Evolutionary conservation across 2,329 filamentous ascomycete genomes (phyloP).

Genomic region (Westerdykella aurantiaca): DNA sequence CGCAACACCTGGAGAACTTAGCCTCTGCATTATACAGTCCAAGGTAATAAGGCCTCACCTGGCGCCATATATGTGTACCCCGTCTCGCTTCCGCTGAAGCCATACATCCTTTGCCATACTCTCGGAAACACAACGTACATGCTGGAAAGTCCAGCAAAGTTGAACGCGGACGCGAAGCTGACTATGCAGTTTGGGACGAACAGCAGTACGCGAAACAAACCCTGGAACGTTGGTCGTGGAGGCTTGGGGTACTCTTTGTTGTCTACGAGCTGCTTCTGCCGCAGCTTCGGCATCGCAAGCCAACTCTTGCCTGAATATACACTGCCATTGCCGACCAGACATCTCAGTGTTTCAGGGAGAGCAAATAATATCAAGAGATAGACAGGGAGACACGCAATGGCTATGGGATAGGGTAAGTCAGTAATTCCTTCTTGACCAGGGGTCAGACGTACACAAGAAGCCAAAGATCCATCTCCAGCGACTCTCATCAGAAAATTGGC

Average conservation of each 20-base stretch:
- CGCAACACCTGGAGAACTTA: conserved; percentile 13
- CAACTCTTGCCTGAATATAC: conserved; percentile 13
- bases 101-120: conserved; percentile 26
- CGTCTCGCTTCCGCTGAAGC: conserved; percentile 30
- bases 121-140: conserved; percentile 23
- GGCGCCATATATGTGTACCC: conserved; percentile 37
- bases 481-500: conserved; percentile 30
- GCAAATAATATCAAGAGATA: conserved; percentile 32
- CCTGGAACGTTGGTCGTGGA: conserved; percentile 19
- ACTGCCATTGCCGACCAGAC: conserved; percentile 41
- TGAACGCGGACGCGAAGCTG: conserved; percentile 23
- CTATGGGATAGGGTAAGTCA: conserved; percentile 1
- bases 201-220: conserved; percentile 20
- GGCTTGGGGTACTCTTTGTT: conserved; percentile 12
- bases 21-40: background rate
- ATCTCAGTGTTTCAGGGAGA: conserved; percentile 45
- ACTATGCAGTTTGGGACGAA: conserved; percentile 28
- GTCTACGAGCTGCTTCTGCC: conserved; percentile 9
- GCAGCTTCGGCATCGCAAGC: conserved; percentile 12
- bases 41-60: conserved; percentile 5
- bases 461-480: conserved; percentile 45
- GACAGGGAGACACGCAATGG: conserved; percentile 19
- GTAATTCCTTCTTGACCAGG: background rate
- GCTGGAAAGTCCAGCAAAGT: conserved; percentile 24
- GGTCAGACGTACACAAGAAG: conserved; percentile 22